Evolutionary conservation across 148 eudicot species (phyloP).

Genomic region (Persicaria maculosa): DNA sequence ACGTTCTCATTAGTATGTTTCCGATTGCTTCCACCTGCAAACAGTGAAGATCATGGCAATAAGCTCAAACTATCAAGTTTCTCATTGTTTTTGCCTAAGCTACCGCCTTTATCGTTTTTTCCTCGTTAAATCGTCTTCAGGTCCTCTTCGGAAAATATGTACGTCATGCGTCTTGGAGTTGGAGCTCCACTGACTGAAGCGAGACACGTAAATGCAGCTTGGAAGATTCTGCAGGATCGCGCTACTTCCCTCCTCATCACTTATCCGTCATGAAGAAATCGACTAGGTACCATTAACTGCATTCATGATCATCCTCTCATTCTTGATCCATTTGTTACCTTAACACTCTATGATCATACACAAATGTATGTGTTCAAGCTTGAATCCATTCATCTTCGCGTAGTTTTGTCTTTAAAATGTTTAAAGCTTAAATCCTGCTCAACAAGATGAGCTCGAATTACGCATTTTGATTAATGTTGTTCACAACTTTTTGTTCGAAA

Average conservation of each 20-base stretch:
- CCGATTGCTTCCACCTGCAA: constrained; percentile 47
- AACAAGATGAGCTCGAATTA: too few relatives aligned
- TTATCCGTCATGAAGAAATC: not conserved
- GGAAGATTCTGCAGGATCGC: constrained; percentile 64
- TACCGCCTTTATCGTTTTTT: too few relatives aligned
- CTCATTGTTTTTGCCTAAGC: too few relatives aligned
- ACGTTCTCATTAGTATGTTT: constrained; percentile 82
- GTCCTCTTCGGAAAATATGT: constrained; percentile 63
- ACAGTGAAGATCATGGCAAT: constrained; percentile 35
- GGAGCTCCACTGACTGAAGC: constrained; percentile 93
- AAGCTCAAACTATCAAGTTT: too few relatives aligned
- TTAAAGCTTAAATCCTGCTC: too few relatives aligned
- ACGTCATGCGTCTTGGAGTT: constrained; percentile 54
- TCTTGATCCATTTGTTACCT: too few relatives aligned
- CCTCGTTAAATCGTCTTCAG: constrained; percentile 24
- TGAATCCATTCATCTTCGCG: too few relatives aligned
- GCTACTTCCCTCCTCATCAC: constrained; percentile 32
- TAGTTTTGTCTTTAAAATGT: too few relatives aligned
- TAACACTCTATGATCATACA: too few relatives aligned
- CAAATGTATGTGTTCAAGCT: too few relatives aligned
- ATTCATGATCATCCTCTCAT: not conserved
- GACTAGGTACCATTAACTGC: not conserved
- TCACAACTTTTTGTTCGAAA: too few relatives aligned
- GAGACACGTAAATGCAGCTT: constrained; percentile 63
- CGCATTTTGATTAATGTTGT: too few relatives aligned